These are phyloP conservation scores for Tulasnella sp. DNA, from an alignment of 768 basidiomycete genomes.

Conservation along the genomic window DNA sequence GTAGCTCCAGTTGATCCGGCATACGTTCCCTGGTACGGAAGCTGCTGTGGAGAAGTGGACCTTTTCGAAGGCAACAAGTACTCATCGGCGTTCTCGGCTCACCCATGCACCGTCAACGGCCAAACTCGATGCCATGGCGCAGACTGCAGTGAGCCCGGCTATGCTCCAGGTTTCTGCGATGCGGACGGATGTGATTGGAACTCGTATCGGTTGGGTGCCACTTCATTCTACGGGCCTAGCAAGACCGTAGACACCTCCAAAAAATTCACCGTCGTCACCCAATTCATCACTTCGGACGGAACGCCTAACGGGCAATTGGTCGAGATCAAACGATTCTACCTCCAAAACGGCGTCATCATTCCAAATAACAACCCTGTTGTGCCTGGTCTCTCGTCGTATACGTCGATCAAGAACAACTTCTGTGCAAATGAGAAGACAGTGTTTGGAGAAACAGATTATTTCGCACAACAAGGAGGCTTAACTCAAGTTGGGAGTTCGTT, in stretches of 20 bases:
- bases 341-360: not conserved
- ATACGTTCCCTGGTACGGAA: constrained; percentile 34
- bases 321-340: not conserved
- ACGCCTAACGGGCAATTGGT: not conserved
- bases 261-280: not conserved
- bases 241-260: not conserved
- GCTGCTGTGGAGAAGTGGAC: not conserved
- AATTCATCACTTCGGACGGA: not conserved
- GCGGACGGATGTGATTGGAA: not conserved
- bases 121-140: not conserved
- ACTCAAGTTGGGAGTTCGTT: not conserved
- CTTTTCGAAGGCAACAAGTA: not conserved
- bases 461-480: not conserved
- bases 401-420: not conserved
- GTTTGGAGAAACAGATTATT: not conserved
- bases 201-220: not conserved
- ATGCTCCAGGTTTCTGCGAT: not conserved
- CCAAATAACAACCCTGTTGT: not conserved
- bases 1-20: not conserved
- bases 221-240: not conserved
- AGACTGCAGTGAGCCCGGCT: not conserved
- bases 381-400: constrained; percentile 38
- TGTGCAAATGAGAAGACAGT: not conserved
- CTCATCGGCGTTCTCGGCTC: not conserved
- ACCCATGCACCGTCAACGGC: not conserved